phyloP scores from a whole-genome alignment of 306 rosid genomes.

The Elaeagnus macrophylla region DNA sequence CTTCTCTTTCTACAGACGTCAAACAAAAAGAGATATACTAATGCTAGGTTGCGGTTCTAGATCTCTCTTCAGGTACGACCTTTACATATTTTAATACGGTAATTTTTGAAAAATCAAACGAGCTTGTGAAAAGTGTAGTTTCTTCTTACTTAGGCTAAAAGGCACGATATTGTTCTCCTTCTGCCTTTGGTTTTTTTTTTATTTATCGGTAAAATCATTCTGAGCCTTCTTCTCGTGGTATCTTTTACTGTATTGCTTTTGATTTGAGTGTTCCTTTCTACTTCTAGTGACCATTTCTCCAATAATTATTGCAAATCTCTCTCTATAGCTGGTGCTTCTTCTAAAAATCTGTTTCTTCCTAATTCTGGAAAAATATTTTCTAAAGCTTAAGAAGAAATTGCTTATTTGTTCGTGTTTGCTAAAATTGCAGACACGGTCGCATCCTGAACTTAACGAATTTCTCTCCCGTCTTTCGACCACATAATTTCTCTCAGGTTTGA shows the following conservation, averaged over 20 bases:
- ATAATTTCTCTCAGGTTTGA: constrained; percentile 34
- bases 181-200: background rate
- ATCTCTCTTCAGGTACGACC: constrained; percentile 33
- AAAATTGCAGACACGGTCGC: constrained; percentile 42
- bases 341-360: background rate
- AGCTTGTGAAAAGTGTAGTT: background rate
- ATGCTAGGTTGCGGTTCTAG: background rate
- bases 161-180: too few relatives aligned
- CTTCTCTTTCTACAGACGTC: too few relatives aligned
- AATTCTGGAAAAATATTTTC: background rate
- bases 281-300: background rate
- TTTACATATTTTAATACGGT: background rate
- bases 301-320: background rate
- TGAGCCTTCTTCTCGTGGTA: background rate
- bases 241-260: too few relatives aligned
- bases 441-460: constrained; percentile 36
- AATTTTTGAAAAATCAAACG: background rate
- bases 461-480: constrained; percentile 20
- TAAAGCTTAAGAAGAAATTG: background rate
- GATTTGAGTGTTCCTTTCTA: background rate
- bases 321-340: background rate
- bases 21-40: too few relatives aligned
- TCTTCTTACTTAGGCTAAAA: background rate
- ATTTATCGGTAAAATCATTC: background rate
- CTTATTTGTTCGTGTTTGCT: background rate